Percentiles rank a stretch among this genome's conserved stretches.
Evolutionary conservation across 257 asterid genomes (phyloP).

Genomic region (Echium plantagineum): DNA sequence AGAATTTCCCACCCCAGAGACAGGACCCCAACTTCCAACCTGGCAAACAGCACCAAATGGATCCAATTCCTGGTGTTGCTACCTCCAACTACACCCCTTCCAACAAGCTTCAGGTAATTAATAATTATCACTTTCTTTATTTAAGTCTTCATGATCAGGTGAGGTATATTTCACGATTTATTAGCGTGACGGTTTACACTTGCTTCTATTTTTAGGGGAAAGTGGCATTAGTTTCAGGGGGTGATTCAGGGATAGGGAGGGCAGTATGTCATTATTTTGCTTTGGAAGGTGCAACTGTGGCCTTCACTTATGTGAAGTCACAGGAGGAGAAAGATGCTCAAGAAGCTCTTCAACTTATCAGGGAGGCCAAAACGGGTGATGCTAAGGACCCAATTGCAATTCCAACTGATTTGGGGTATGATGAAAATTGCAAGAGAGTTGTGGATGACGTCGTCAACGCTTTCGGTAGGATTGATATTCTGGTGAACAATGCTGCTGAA

Average conservation of each 20-base stretch:
- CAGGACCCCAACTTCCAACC: constrained; percentile 48
- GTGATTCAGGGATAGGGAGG: constrained; percentile 69
- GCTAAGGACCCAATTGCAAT: constrained; percentile 56
- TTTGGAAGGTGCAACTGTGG: constrained; percentile 66
- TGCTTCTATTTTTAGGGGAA: no score
- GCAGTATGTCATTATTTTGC: constrained; percentile 58
- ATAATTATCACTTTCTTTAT: no score
- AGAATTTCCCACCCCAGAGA: constrained; percentile 52
- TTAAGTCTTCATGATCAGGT: no score
- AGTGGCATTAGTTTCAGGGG: constrained; percentile 65
- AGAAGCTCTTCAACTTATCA: constrained; percentile 37
- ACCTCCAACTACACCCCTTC: constrained; percentile 40
- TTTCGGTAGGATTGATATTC: constrained; percentile 45
- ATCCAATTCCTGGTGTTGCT: constrained; percentile 40
- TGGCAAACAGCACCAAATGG: constrained; percentile 71
- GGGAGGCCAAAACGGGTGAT: constrained; percentile 25
- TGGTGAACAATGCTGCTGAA: constrained; percentile 70
- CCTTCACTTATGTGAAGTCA: constrained; percentile 57
- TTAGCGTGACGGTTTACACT: no score
- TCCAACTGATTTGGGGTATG: constrained; percentile 53
- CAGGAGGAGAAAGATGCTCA: constrained; percentile 63
- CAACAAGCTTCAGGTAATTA: constrained; percentile 42
- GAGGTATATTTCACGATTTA: no score
- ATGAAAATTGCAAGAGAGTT: constrained; percentile 52
- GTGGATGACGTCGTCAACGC: constrained; percentile 42